A percentile compares a stretch with the other conserved stretches of the same genome.
These are phyloP conservation scores for Camellia lanceoleosa DNA, from an alignment of 148 eudicot genomes.

Conservation along the genomic window DNA sequence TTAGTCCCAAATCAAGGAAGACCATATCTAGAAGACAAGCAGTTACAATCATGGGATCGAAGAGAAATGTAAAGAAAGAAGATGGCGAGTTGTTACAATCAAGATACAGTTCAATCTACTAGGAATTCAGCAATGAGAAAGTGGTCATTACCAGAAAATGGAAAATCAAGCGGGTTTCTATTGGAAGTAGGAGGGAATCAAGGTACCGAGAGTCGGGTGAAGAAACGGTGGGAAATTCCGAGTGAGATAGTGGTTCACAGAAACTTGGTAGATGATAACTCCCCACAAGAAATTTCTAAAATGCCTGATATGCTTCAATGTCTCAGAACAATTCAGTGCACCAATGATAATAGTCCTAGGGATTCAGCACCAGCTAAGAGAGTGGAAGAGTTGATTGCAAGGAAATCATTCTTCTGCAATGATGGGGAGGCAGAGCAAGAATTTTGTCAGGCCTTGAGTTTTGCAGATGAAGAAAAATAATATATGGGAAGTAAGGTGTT, in stretches of 20 bases:
- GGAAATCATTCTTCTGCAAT: constrained; percentile 43
- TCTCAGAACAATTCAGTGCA: constrained; percentile 9
- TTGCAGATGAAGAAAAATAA: constrained; percentile 29
- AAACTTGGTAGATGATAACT: constrained; percentile 26
- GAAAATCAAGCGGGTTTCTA: constrained; percentile 24
- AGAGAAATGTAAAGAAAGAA: constrained; percentile 61
- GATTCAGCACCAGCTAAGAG: constrained; percentile 76
- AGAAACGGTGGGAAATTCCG: constrained; percentile 60
- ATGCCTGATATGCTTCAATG: too few relatives aligned
- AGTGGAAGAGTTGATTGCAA: constrained; percentile 59
- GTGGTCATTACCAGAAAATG: constrained; percentile 71
- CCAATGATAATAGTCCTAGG: constrained; percentile 43
- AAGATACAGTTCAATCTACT: constrained; percentile 22
- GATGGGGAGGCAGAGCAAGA: constrained; percentile 32
- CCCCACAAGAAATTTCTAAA: constrained; percentile 23
- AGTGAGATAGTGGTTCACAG: constrained; percentile 27
- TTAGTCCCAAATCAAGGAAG: constrained; percentile 66
- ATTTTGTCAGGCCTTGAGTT: constrained; percentile 53
- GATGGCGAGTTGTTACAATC: constrained; percentile 80
- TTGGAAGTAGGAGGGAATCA: constrained; percentile 19
- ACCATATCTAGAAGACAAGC: constrained; percentile 38
- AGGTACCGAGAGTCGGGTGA: constrained; percentile 37
- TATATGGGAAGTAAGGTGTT: not conserved
- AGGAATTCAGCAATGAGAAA: constrained; percentile 57
- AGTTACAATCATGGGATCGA: constrained; percentile 54